phyloP scores from a whole-genome alignment of 208 protist species.

The Crithidia bombi region DNA sequence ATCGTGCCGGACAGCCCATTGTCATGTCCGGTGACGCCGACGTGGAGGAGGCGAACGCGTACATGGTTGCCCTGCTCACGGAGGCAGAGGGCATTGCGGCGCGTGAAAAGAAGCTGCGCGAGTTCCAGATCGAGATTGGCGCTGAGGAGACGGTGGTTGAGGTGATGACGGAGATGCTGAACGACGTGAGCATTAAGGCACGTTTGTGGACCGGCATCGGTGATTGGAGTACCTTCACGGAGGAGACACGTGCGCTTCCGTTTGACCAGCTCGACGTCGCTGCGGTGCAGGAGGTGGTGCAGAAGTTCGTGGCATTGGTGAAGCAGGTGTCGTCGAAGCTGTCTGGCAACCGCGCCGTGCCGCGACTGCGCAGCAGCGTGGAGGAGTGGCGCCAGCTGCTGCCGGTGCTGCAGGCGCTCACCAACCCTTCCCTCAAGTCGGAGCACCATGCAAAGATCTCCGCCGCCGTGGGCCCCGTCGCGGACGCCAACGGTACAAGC shows the following conservation, averaged over 20 bases:
- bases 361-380: constrained; percentile 82
- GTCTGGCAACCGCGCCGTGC: constrained; percentile 80
- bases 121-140: constrained; percentile 90
- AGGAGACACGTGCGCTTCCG: constrained; percentile 56
- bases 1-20: constrained; percentile 87
- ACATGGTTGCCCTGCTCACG: constrained; percentile 79
- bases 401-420: constrained; percentile 93
- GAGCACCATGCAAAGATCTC: constrained; percentile 85
- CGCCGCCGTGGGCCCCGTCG: constrained; percentile 69
- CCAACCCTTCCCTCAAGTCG: constrained; percentile 92
- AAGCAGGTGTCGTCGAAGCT: constrained; percentile 93
- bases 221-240: constrained; percentile 86
- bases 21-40: constrained; percentile 85
- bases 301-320: constrained; percentile 86
- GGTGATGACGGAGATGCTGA: constrained; percentile 91
- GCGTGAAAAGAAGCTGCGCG: constrained; percentile 86
- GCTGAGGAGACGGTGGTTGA: constrained; percentile 91
- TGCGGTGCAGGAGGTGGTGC: constrained; percentile 76
- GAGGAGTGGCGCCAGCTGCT: constrained; percentile 94
- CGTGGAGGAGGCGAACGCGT: constrained; percentile 81
- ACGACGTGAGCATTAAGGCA: constrained; percentile 92
- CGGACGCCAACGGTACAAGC: constrained; percentile 58
- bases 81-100: constrained; percentile 84
- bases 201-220: constrained; percentile 85
- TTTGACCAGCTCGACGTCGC: constrained; percentile 83